phyloP scores from a whole-genome alignment of 371 early-diverging fungal genomes.

The Chytridium lagenaria region DNA sequence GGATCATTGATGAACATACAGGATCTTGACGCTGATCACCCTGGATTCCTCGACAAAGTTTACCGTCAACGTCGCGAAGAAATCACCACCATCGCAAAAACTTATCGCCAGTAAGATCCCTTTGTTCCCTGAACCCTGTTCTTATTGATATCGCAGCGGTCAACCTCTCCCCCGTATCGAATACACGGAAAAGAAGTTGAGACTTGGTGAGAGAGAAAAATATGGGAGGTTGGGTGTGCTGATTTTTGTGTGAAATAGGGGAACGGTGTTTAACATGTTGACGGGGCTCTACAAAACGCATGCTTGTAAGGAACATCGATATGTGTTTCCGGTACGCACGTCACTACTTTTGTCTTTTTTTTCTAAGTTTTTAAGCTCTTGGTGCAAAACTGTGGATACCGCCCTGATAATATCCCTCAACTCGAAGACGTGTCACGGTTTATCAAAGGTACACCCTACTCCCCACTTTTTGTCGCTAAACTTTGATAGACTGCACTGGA shows the following conservation, averaged over 20 bases:
- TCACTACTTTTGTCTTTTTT: not conserved
- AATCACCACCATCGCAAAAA: conserved; percentile 87
- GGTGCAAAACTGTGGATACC: conserved; percentile 91
- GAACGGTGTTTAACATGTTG: conserved; percentile 80
- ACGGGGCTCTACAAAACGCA: conserved; percentile 80
- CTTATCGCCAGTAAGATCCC: conserved; percentile 68
- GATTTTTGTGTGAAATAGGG: too few relatives aligned
- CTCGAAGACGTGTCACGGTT: conserved; percentile 89
- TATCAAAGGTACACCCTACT: conserved; percentile 64
- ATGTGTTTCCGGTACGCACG: conserved; percentile 74
- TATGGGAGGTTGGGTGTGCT: too few relatives aligned
- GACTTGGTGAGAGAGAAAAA: too few relatives aligned
- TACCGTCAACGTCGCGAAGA: conserved; percentile 88
- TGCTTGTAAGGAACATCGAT: conserved; percentile 92
- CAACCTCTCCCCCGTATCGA: conserved; percentile 83
- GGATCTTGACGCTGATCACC: conserved; percentile 85
- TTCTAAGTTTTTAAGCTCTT: conserved; percentile 56
- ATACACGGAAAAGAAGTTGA: conserved; percentile 83
- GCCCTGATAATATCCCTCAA: conserved; percentile 87
- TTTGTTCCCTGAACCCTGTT: conserved; percentile 3
- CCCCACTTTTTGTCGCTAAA: not conserved
- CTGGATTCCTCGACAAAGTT: conserved; percentile 87
- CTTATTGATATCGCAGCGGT: conserved; percentile 55
- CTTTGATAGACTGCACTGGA: conserved; percentile 83
- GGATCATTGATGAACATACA: too few relatives aligned